Evolutionary conservation across 805 yeast genomes (phyloP), one percentile per base, ranked within the genome.

Genomic region (Myxozyma lipomycoides): DNA sequence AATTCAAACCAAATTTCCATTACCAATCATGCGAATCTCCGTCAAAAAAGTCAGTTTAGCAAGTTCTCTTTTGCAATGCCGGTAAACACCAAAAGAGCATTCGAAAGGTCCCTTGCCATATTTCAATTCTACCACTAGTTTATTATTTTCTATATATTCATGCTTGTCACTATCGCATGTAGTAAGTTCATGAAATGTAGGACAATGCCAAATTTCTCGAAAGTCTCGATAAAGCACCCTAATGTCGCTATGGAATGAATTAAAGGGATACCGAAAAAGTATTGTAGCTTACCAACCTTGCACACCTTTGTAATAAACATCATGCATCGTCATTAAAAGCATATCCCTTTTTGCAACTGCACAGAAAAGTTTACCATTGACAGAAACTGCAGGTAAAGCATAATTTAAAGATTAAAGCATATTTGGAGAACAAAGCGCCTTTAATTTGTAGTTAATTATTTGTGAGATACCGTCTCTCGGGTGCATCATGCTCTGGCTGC

Each of bases 361-460:
- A 37, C 25, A 32, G 4, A 50, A 2, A 23, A 40, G 48, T 37
- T 48, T 50, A 5, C 55, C 55, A 21, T 50, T 54, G 9, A 35
- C 25, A 5, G 55, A 50, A 4, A 42, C 24, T 12, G 55, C 19
- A 6, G 48, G 26, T 17, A 38, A n/a, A 12, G 46, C 40, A 41
- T 48, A 48, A 22, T 53, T 22, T 52, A 46, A 48, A 22, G 48
- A 50, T 25, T 48, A 50, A 17, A 50, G 54, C 54, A 50, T 50
- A 17, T 37, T 50, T 17, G 54, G 54, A 2, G 54, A 46, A 22
- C 48, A 48, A 17, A 50, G 34, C 12, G 52, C 47, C 15, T 48
- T n/a, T 10, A 50, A 35, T 15, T 10, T 12, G 22, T 50, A 46
- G 12, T 12, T 12, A 28, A n/a, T n/a, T n/a, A n/a, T n/a, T n/a